Evolutionary conservation across 208 protist species (phyloP).

Genomic region (Perkinsela sp.): DNA sequence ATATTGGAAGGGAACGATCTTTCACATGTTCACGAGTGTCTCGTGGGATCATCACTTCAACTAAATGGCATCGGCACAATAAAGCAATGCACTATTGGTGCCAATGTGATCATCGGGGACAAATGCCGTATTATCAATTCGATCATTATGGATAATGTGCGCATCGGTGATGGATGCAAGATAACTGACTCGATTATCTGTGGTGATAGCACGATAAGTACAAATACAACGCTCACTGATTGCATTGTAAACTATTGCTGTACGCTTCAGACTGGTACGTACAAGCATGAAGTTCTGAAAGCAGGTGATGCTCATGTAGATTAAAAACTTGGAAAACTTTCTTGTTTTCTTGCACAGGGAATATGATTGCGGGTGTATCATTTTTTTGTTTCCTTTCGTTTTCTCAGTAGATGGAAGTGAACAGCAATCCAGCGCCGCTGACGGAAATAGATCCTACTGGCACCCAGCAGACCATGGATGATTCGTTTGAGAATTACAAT

Average conservation of each 20-base stretch:
- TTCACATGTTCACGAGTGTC: background rate
- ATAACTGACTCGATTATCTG: background rate
- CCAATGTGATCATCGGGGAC: background rate
- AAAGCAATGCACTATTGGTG: background rate
- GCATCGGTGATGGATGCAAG: background rate
- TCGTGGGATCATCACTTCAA: background rate
- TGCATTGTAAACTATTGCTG: background rate
- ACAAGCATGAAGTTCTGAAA: no score
- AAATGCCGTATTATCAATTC: background rate
- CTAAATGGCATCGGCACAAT: background rate
- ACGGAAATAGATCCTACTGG: no score
- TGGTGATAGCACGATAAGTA: background rate
- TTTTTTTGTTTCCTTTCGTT: no score
- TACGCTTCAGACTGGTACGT: no score
- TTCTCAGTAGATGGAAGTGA: no score
- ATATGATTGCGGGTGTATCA: no score
- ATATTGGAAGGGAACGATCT: background rate
- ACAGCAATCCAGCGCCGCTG: no score
- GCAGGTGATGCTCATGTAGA: no score
- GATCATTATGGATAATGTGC: background rate
- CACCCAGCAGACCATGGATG: background rate
- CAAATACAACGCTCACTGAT: background rate
- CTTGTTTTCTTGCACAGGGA: no score
- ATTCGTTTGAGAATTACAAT: conserved; percentile 47
- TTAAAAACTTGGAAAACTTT: no score